Percentiles rank a stretch among this genome's conserved stretches.
Evolutionary conservation across 768 basidiomycete species (phyloP).

Genomic region (Gloeopeniophorella convolvens): DNA sequence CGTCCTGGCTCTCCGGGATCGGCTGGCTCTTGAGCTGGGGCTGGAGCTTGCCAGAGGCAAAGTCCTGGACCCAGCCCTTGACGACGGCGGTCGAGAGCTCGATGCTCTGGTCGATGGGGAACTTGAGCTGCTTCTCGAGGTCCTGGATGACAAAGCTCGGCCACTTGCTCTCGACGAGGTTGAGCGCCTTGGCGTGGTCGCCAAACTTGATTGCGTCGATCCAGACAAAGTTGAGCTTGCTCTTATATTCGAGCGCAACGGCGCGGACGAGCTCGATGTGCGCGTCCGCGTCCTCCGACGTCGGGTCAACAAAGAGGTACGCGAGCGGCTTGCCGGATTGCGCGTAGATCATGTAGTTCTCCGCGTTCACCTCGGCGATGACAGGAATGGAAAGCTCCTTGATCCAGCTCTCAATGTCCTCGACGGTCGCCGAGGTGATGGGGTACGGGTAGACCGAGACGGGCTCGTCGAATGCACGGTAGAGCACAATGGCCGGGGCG

Average conservation of each 20-base stretch:
- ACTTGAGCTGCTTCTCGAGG: slow-evolving; percentile 78
- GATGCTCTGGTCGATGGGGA: slow-evolving; percentile 68
- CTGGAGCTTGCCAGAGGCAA: slow-evolving; percentile 62
- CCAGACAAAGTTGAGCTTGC: slow-evolving; percentile 94
- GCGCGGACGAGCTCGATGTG: slow-evolving; percentile 65
- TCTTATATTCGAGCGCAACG: slow-evolving; percentile 74
- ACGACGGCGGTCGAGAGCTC: slow-evolving; percentile 52
- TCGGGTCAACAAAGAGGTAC: slow-evolving; percentile 90
- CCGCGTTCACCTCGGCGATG: slow-evolving; percentile 87
- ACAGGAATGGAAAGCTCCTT: slow-evolving; percentile 79
- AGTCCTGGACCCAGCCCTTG: slow-evolving; percentile 56
- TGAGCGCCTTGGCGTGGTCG: slow-evolving; percentile 93
- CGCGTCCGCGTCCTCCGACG: slow-evolving; percentile 53
- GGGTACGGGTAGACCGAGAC: slow-evolving; percentile 61
- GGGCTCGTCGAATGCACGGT: slow-evolving; percentile 89
- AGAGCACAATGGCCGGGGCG: slow-evolving; percentile 83
- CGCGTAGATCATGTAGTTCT: slow-evolving; percentile 88
- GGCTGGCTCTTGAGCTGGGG: slow-evolving; percentile 89
- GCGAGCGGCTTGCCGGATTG: slow-evolving; percentile 79
- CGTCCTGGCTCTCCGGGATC: slow-evolving; percentile 77
- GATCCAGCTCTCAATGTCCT: slow-evolving; percentile 73
- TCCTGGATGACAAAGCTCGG: slow-evolving; percentile 94
- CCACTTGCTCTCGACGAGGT: slow-evolving; percentile 81
- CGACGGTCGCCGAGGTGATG: slow-evolving; percentile 42
- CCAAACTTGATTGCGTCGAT: slow-evolving; percentile 94